phyloP scores from a whole-genome alignment of 208 protist genomes.

The Trypanosoma scelopori region DNA sequence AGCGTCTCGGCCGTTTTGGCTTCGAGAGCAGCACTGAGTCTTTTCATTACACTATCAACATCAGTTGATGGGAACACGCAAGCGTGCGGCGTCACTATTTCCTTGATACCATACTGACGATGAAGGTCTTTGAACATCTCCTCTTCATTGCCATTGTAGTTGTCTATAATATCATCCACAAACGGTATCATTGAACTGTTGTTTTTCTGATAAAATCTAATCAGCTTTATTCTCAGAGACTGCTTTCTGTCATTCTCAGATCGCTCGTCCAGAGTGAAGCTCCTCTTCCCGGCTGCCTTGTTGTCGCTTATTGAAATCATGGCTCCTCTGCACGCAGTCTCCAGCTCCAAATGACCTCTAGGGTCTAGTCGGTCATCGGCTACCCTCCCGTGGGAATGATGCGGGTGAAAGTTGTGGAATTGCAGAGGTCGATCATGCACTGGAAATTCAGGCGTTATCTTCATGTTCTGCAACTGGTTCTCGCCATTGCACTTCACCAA shows the following conservation, averaged over 20 bases:
- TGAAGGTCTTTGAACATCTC: constrained; percentile 18
- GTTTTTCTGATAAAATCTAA: constrained; percentile 15
- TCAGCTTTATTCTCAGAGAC: constrained; percentile 5
- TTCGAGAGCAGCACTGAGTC: constrained; percentile 21
- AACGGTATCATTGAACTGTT: constrained; percentile 18
- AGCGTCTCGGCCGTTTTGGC: constrained; percentile 18
- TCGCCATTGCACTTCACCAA: background rate
- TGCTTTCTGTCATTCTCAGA: background rate
- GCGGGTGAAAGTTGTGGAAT: constrained; percentile 3
- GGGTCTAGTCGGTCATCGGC: constrained; percentile 1
- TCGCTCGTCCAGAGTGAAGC: background rate
- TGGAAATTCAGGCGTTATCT: background rate
- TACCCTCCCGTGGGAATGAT: background rate
- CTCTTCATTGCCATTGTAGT: constrained; percentile 21
- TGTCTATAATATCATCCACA: constrained; percentile 22
- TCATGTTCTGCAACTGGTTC: background rate
- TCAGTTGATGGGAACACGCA: background rate
- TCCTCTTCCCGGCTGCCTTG: background rate
- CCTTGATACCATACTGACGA: background rate
- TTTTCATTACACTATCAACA: constrained; percentile 21
- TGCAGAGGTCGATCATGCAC: background rate
- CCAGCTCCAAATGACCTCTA: background rate
- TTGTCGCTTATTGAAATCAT: background rate
- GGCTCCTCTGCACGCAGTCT: background rate
- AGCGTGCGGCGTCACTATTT: background rate